A percentile compares a stretch with the other conserved stretches of the same genome.
phyloP scores from a whole-genome alignment of 2,329 filamentous ascomycete species.

The Chaetomiaceae sp. region DNA sequence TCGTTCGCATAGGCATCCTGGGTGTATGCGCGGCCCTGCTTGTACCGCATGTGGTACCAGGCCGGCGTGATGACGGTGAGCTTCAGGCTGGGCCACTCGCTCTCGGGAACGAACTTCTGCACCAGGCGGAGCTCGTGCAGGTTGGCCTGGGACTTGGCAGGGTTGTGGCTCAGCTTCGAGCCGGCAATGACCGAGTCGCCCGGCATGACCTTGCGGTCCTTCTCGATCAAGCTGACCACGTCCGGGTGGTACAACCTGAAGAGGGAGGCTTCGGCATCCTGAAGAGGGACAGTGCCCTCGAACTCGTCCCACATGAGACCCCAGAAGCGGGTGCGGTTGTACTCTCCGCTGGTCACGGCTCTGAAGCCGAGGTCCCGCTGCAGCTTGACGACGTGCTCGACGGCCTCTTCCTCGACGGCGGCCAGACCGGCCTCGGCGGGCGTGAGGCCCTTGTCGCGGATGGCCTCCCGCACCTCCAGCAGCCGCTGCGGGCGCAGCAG shows the following conservation, averaged over 20 bases:
- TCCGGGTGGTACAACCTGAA: slow-evolving; percentile 51
- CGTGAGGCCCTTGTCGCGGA: slow-evolving; percentile 51
- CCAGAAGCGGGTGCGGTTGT: slow-evolving; percentile 48
- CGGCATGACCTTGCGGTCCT: slow-evolving; percentile 48
- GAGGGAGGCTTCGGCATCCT: slow-evolving; percentile 45
- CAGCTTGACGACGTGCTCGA: slow-evolving; percentile 60
- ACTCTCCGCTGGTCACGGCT: slow-evolving; percentile 67
- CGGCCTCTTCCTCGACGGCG: slow-evolving; percentile 57
- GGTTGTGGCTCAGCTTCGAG: slow-evolving; percentile 40
- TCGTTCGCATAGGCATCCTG: slow-evolving; percentile 50
- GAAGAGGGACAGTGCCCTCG: slow-evolving; percentile 41
- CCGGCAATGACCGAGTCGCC: slow-evolving; percentile 50
- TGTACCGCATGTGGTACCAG: slow-evolving; percentile 50
- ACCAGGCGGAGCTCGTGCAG: slow-evolving; percentile 44
- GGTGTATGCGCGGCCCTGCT: slow-evolving; percentile 50
- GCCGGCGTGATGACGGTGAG: slow-evolving; percentile 49
- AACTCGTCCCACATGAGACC: slow-evolving; percentile 50
- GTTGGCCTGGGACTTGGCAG: slow-evolving; percentile 39
- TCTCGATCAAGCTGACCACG: slow-evolving; percentile 48
- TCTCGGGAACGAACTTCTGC: slow-evolving; percentile 40
- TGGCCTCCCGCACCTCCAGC: slow-evolving; percentile 46
- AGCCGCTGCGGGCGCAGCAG: slow-evolving; percentile 31
- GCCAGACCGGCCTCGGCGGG: slow-evolving; percentile 50
- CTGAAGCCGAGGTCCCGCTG: slow-evolving; percentile 62
- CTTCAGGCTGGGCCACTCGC: slow-evolving; percentile 47